Evolutionary conservation across 148 eudicot species (phyloP), one percentile per base, ranked within the genome.

Genomic region (Amaranthus hypochondriacus): DNA sequence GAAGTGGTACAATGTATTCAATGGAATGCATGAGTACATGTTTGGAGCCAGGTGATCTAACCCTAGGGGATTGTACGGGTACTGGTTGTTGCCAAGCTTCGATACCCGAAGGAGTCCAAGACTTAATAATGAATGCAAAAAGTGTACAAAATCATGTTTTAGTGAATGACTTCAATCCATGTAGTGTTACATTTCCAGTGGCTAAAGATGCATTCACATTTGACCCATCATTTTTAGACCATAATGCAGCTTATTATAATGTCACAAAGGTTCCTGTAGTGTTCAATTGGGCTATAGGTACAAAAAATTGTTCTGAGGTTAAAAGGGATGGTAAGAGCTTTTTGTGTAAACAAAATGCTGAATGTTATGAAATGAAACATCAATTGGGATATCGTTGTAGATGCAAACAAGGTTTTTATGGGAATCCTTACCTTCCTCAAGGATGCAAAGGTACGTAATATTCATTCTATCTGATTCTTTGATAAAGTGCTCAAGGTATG

Each of bases 211-310:
- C 62, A 0, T 58, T 58, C 62, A 15, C 15, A 15, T 72, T 72
- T 53, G 5, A 14, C 1, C 63, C n/a, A 13, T 1, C 4, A 21
- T 21, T 56, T 68, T 67, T 75, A 58, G 59, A 58, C 0, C 50
- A 48, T 2, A 11, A 14, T 2, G 6, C 5, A 0, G 39, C 2
- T 1, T 49, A 67, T 47, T 75, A 48, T 21, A 15, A 60, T 3
- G 9, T 0, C 9, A 52, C 39, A 10, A 43, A 3, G 66, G 9
- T 56, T 49, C 81, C 78, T 4, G 54, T 69, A 0, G 74, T 79
- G 0, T 74, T 55, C 8, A 71, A 74, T 63, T 78, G 81, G 81
- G 64, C 69, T 3, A 53, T 78, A 18, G 81, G 81, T 28, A 53
- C 13, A 0, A 47, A 59, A 0, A 55, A 50, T 61, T 78, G 81